phyloP scores from a whole-genome alignment of 1,139 yeast genomes.

The Geotrichum histeridarum region DNA sequence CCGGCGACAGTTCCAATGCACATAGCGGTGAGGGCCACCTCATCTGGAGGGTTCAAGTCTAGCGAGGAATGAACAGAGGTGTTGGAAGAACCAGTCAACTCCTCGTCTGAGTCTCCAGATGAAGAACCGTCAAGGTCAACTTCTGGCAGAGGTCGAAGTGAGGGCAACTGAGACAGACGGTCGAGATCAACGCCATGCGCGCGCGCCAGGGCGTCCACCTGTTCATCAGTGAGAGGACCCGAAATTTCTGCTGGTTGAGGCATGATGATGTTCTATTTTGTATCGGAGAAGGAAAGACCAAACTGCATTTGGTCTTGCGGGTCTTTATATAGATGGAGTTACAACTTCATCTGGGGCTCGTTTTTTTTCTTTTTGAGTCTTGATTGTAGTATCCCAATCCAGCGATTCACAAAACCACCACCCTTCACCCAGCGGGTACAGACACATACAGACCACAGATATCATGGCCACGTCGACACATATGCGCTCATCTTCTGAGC shows the following conservation, averaged over 20 bases:
- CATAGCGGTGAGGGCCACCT: conserved; percentile 21
- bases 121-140: background rate
- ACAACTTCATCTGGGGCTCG: background rate
- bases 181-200: conserved; percentile 8
- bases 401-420: background rate
- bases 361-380: background rate
- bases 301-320: background rate
- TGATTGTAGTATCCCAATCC: conserved; percentile 1
- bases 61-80: too few species aligned
- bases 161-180: background rate
- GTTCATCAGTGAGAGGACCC: conserved; percentile 1
- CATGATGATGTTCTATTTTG: background rate
- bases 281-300: background rate
- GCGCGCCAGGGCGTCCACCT: conserved; percentile 1
- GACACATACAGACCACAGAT: background rate
- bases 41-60: conserved; percentile 16
- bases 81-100: too few species aligned
- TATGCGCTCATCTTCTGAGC: conserved; percentile 2
- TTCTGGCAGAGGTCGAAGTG: background rate
- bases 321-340: background rate
- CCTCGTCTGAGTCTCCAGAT: too few species aligned
- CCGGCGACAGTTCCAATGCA: conserved; percentile 20
- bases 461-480: conserved; percentile 1
- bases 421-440: background rate
- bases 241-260: background rate